Percentiles rank a stretch among this genome's conserved stretches.
phyloP scores from a whole-genome alignment of 176 grass and related monocot species.

The Zoysia pacifica region DNA sequence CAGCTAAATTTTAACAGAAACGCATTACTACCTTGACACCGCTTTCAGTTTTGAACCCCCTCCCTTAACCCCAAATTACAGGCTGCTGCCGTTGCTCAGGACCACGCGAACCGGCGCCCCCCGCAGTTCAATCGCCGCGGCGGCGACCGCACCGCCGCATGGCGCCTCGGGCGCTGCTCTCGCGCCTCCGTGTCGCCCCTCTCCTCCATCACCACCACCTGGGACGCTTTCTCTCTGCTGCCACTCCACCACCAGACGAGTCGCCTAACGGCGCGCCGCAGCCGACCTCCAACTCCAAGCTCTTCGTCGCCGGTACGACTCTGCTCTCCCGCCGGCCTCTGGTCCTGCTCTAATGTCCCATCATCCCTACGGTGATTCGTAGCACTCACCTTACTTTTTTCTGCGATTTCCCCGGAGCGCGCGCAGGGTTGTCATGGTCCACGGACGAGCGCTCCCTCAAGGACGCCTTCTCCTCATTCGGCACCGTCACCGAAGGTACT shows the following conservation, averaged over 20 bases:
- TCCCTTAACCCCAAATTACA: background rate
- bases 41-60: background rate
- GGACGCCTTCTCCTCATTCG: slow-evolving; percentile 83
- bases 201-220: slow-evolving; percentile 12
- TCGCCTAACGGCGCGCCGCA: slow-evolving; percentile 19
- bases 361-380: too few species aligned
- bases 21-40: too few species aligned
- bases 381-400: slow-evolving; percentile 1
- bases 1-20: background rate
- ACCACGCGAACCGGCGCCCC: background rate
- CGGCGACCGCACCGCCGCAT: slow-evolving; percentile 1
- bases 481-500: slow-evolving; percentile 89
- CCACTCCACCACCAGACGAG: slow-evolving; percentile 18
- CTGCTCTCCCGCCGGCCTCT: background rate
- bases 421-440: slow-evolving; percentile 71
- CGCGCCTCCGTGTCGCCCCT: slow-evolving; percentile 35
- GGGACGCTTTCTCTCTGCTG: slow-evolving; percentile 29
- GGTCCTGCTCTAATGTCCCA: slow-evolving; percentile 4
- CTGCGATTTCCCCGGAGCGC: background rate
- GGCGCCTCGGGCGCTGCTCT: slow-evolving; percentile 20
- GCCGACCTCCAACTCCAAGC: slow-evolving; percentile 63
- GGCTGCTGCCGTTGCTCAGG: background rate
- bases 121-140: background rate
- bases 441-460: slow-evolving; percentile 81
- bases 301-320: slow-evolving; percentile 70